Evolutionary conservation across 441 rosid genomes (phyloP).

Genomic region (Aleurites moluccanus): DNA sequence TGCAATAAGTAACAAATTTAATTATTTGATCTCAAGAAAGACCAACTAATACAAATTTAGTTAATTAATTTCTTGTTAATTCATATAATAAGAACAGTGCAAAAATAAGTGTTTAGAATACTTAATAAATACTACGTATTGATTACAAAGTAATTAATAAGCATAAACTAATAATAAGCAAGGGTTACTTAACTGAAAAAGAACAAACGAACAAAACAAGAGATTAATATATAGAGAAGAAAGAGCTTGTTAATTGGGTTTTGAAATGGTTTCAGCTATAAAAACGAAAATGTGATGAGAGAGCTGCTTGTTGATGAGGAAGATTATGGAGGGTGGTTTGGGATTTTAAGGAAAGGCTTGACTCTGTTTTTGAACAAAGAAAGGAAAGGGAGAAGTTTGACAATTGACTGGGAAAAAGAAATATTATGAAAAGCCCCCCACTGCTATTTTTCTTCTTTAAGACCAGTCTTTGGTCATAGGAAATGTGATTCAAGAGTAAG

Average conservation of each 20-base stretch:
- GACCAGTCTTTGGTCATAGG: conserved; percentile 62
- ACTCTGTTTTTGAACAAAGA: conserved; percentile 12
- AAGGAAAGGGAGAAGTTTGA: conserved; percentile 28
- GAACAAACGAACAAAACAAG: neutral
- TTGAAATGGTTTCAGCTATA: neutral
- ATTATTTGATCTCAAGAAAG: no score
- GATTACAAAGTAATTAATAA: neutral
- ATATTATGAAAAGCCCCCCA: neutral
- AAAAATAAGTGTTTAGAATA: no score
- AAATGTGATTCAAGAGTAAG: conserved; percentile 19
- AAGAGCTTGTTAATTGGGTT: conserved; percentile 2
- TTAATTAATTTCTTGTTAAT: no score
- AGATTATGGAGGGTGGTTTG: conserved; percentile 1
- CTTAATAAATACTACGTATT: no score
- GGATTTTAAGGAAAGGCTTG: conserved; percentile 22
- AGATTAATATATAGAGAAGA: neutral
- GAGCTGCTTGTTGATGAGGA: neutral
- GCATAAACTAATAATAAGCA: no score
- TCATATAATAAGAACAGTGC: no score
- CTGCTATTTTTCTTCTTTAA: conserved; percentile 26
- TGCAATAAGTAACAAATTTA: no score
- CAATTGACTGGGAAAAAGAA: conserved; percentile 38
- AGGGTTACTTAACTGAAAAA: neutral
- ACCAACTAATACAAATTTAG: no score
- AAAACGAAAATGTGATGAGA: neutral